Conservation (phyloP, 352 stramenopile species). For the Globisporangium irregulare region DNA sequence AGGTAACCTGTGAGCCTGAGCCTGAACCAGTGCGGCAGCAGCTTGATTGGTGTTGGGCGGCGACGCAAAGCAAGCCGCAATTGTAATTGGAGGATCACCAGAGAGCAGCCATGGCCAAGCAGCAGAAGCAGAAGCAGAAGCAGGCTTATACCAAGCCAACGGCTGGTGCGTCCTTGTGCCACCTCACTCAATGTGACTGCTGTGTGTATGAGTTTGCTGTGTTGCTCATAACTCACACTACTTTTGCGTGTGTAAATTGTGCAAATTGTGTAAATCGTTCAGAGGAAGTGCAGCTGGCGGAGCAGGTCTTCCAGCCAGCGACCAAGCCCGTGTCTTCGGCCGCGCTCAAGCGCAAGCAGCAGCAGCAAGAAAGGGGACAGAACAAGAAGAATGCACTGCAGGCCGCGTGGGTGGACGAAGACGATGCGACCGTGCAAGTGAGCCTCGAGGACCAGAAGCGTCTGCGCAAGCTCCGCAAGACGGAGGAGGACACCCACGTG, state of each 20-base stretch:
- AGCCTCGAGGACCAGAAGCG: slow-evolving; percentile 65
- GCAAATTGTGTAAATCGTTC: not conserved
- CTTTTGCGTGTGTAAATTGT: not conserved
- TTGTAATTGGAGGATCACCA: slow-evolving; percentile 3
- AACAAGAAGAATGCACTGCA: slow-evolving; percentile 27
- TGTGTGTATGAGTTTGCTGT: not conserved
- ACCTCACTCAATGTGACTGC: not conserved
- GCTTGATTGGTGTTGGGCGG: slow-evolving; percentile 15
- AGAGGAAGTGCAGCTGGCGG: slow-evolving; percentile 56
- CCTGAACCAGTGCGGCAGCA: not conserved
- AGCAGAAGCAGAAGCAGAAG: slow-evolving; percentile 6
- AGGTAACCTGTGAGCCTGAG: not conserved
- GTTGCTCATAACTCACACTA: not conserved
- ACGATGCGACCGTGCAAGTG: slow-evolving; percentile 74
- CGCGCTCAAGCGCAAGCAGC: slow-evolving; percentile 33
- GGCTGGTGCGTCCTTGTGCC: slow-evolving; percentile 3
- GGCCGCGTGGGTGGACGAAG: slow-evolving; percentile 85
- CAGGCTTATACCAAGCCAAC: slow-evolving; percentile 13
- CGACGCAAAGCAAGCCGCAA: not conserved
- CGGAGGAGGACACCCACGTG: slow-evolving; percentile 60
- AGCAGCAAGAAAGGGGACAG: slow-evolving; percentile 23
- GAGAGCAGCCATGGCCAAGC: slow-evolving; percentile 8
- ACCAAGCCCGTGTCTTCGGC: slow-evolving; percentile 12
- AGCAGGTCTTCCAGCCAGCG: slow-evolving; percentile 53
- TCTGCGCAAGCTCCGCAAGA: slow-evolving; percentile 84